A percentile compares a stretch with the other conserved stretches of the same genome.
Conservation (phyloP, 2,329 filamentous ascomycete genomes). For the Apiospora aurea region DNA sequence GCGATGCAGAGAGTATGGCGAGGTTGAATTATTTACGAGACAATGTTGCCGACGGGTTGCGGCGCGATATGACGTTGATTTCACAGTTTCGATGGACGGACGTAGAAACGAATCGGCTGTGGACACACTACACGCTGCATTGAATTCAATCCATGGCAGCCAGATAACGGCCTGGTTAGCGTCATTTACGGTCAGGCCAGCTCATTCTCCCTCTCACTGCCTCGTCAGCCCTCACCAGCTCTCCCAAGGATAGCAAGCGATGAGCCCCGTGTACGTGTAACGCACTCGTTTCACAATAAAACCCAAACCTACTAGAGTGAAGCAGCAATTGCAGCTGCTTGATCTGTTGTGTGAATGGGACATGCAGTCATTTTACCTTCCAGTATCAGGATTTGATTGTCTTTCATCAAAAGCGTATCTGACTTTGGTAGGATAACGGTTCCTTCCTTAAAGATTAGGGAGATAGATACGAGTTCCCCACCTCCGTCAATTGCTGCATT, state of each 20-base stretch:
- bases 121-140: conserved; percentile 21
- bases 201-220: background rate
- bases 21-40: conserved; percentile 6
- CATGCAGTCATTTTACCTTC: background rate
- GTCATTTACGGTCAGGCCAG: conserved; percentile 18
- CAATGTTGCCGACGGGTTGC: conserved; percentile 13
- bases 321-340: background rate
- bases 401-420: background rate
- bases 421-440: conserved; percentile 5
- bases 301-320: background rate
- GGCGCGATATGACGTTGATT: conserved; percentile 20
- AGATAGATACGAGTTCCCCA: background rate
- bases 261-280: background rate
- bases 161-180: conserved; percentile 2
- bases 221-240: background rate
- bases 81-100: conserved; percentile 5
- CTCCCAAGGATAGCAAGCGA: background rate
- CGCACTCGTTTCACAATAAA: background rate
- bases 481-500: background rate
- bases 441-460: background rate
- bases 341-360: too few relatives aligned
- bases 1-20: background rate
- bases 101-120: conserved; percentile 12
- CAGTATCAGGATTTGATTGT: background rate
- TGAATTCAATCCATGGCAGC: conserved; percentile 14